A percentile compares a stretch with the other conserved stretches of the same genome.
These are phyloP conservation scores for Globisporangium radiosum DNA, from an alignment of 352 stramenopile species.

Conservation along the genomic window DNA sequence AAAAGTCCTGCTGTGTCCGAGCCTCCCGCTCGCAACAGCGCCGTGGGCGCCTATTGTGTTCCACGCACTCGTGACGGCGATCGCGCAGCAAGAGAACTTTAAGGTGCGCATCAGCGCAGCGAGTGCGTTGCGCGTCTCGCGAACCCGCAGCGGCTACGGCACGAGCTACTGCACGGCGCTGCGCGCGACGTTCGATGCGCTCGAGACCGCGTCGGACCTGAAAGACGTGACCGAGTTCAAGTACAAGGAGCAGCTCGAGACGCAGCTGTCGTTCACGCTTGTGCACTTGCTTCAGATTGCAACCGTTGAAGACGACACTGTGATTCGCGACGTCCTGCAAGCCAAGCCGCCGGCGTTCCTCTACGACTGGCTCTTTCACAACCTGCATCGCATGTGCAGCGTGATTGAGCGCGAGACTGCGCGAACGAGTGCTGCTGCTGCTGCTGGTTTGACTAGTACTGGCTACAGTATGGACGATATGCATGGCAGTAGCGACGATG, in stretches of 20 bases:
- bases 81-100: conserved; percentile 85
- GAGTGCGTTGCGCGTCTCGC: conserved; percentile 66
- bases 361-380: conserved; percentile 87
- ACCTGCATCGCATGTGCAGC: conserved; percentile 76
- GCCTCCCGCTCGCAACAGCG: conserved; percentile 64
- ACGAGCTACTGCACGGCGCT: conserved; percentile 65
- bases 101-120: conserved; percentile 84
- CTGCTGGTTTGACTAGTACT: background rate
- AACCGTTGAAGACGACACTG: conserved; percentile 55
- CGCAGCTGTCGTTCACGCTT: conserved; percentile 81
- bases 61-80: conserved; percentile 64
- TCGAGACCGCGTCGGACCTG: conserved; percentile 80
- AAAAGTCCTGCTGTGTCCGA: conserved; percentile 76
- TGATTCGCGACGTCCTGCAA: conserved; percentile 62
- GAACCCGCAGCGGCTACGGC: conserved; percentile 61
- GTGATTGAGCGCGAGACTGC: conserved; percentile 48
- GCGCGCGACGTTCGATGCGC: conserved; percentile 55
- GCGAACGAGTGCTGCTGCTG: no score
- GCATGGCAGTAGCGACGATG: conserved; percentile 26
- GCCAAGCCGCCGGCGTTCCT: conserved; percentile 66
- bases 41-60: conserved; percentile 76
- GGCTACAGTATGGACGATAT: conserved; percentile 19
- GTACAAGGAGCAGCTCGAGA: conserved; percentile 88
- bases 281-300: conserved; percentile 78
- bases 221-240: conserved; percentile 86